A percentile compares a stretch with the other conserved stretches of the same genome.
Conservation (phyloP, 768 basidiomycete species). For the Pleurotus salmoneostramineus region DNA sequence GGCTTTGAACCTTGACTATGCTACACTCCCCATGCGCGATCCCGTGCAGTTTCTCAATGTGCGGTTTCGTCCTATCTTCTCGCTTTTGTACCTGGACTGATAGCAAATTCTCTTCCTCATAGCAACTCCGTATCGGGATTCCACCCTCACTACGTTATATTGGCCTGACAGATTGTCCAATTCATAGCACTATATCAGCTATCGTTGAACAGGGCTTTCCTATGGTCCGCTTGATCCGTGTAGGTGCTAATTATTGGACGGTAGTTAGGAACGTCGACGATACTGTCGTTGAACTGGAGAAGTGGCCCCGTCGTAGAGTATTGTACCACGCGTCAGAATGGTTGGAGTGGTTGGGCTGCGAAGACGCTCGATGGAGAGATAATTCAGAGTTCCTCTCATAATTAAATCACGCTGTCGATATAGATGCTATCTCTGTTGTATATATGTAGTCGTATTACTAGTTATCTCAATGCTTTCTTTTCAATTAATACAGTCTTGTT, state of each 20-base stretch:
- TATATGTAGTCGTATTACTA: too few species aligned
- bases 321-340: conserved; percentile 53
- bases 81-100: background rate
- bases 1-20: conserved; percentile 42
- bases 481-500: too few species aligned
- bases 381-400: conserved; percentile 1
- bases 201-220: conserved; percentile 61
- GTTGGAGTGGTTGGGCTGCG: conserved; percentile 64
- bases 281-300: conserved; percentile 30
- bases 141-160: conserved; percentile 52
- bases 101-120: background rate
- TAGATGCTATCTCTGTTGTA: background rate
- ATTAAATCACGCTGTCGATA: background rate
- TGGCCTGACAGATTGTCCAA: conserved; percentile 45
- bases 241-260: conserved; percentile 54
- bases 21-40: conserved; percentile 31
- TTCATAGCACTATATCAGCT: conserved; percentile 30
- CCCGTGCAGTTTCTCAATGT: conserved; percentile 38
- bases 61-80: conserved; percentile 9
- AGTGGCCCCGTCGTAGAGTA: conserved; percentile 52
- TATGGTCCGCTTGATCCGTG: conserved; percentile 50
- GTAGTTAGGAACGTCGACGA: conserved; percentile 29
- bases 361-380: conserved; percentile 39
- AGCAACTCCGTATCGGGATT: conserved; percentile 61
- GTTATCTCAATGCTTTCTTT: too few species aligned